Conservation (phyloP, 495 filamentous ascomycete species). For the Chaetomium cochliodes region DNA sequence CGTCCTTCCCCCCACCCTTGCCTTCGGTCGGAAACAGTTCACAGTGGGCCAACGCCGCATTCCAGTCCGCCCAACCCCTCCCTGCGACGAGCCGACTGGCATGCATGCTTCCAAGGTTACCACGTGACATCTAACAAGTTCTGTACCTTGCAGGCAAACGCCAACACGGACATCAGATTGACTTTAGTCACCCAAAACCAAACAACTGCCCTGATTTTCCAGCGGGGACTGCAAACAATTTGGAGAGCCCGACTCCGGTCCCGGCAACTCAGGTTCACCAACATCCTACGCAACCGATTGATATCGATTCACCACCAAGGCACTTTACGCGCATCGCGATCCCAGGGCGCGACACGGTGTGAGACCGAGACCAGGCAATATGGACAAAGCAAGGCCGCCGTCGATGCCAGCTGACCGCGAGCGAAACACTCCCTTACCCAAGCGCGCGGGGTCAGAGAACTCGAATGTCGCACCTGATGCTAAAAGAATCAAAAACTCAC, state of each 20-base stretch:
- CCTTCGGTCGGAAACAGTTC: too few species aligned
- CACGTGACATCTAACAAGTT: too few species aligned
- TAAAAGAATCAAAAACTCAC: slow-evolving; percentile 28
- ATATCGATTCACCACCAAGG: not conserved
- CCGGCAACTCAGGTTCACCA: not conserved
- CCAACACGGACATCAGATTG: not conserved
- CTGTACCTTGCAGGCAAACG: not conserved
- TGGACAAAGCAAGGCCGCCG: slow-evolving; percentile 1
- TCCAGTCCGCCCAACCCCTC: not conserved
- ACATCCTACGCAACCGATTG: not conserved
- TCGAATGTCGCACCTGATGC: slow-evolving; percentile 12
- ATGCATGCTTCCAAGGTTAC: not conserved
- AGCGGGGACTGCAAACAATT: too few species aligned
- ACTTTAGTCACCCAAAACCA: not conserved
- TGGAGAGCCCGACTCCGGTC: too few species aligned
- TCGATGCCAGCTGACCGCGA: not conserved
- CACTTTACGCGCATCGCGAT: not conserved
- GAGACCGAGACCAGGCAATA: not conserved
- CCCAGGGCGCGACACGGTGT: not conserved
- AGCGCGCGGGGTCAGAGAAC: slow-evolving; percentile 28
- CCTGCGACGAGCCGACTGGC: too few species aligned
- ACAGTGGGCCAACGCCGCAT: not conserved
- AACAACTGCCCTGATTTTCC: not conserved
- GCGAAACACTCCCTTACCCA: slow-evolving; percentile 4
- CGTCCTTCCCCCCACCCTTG: too few species aligned